A percentile compares a stretch with the other conserved stretches of the same genome.
These are phyloP conservation scores for Leccinum griseonigrum DNA, from an alignment of 1,284 basidiomycete species.

Conservation along the genomic window DNA sequence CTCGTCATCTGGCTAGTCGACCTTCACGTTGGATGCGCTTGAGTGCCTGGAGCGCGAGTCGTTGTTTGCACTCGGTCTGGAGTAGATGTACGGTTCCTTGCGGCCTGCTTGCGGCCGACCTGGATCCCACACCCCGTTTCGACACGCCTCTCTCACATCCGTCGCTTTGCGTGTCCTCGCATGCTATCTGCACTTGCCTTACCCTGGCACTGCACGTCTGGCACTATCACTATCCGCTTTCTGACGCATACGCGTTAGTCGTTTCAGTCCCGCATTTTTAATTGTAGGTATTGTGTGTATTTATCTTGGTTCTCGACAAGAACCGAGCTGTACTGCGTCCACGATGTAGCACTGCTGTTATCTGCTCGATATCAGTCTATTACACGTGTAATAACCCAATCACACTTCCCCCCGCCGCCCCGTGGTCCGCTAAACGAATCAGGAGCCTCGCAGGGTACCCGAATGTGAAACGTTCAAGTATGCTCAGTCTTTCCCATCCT, in stretches of 20 bases:
- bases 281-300: constrained; percentile 35
- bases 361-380: not conserved
- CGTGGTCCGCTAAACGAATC: no score
- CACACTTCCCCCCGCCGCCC: no score
- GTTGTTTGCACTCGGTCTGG: constrained; percentile 9
- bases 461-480: no score
- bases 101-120: constrained; percentile 27
- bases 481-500: no score
- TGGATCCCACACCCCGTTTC: constrained; percentile 9
- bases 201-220: constrained; percentile 23
- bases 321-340: constrained; percentile 30
- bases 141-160: constrained; percentile 2
- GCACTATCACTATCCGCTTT: constrained; percentile 24
- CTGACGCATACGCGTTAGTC: constrained; percentile 14
- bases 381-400: no score
- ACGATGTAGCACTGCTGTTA: constrained; percentile 30
- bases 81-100: constrained; percentile 8
- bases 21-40: constrained; percentile 19
- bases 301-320: constrained; percentile 27
- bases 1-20: constrained; percentile 31
- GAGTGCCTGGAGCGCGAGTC: constrained; percentile 21
- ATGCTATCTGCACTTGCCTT: constrained; percentile 14
- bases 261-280: constrained; percentile 21
- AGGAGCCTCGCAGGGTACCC: no score
- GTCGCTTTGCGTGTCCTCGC: constrained; percentile 7